Evolutionary conservation across 2,329 filamentous ascomycete species (phyloP), one percentile per base, ranked within the genome.

Genomic region (Beauveria australis): DNA sequence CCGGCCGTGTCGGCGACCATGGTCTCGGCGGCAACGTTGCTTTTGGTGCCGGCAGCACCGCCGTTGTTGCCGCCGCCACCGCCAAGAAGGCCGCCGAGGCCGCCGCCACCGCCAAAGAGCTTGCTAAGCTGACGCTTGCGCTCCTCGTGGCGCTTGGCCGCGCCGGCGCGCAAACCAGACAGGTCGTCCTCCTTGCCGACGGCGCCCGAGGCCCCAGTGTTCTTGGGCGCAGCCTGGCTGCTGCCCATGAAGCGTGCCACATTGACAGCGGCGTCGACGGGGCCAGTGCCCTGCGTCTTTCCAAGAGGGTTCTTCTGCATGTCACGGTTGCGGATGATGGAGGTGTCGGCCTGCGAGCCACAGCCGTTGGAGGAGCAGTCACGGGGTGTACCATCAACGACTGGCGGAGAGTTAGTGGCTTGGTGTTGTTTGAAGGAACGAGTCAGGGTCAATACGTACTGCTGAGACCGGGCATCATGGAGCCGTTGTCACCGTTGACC

Each of bases 261-360:
- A 73, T 85, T 83, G 66, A 74, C 75, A 22, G 76, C 74, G 30
- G 86, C 80, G 63, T 85, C 77, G 63, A 88, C 78, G 61, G 81
- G 78, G 18, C 85, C 84, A 58, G 79, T 81, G 62, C 78, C 81
- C 67, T 83, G 72, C 57, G 85, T 89, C 65, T 84, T 82, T 66
- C 86, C 86, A n/a, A 89, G 79, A 56, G 86, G 79, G 67, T 74
- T 76, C 53, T 75, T 79, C 44, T 75, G 74, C 61, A 89, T 78
- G 73, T 88, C 86, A 14, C 75, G 72, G 63, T 81, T 73, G 43
- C 85, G 82, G 73, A 89, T 87, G 76, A 89, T 87, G 71, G 85
- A 78, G n/a, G 86, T 89, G 69, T 89, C 86, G 62, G 81, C 83
- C 71, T 89, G 81, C n/a, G 85, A 80, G 62, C 86, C 86, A 69